These are phyloP conservation scores for Paraurostyla sp. DNA, from an alignment of 73 alveolate genomes.

Conservation along the genomic window DNA sequence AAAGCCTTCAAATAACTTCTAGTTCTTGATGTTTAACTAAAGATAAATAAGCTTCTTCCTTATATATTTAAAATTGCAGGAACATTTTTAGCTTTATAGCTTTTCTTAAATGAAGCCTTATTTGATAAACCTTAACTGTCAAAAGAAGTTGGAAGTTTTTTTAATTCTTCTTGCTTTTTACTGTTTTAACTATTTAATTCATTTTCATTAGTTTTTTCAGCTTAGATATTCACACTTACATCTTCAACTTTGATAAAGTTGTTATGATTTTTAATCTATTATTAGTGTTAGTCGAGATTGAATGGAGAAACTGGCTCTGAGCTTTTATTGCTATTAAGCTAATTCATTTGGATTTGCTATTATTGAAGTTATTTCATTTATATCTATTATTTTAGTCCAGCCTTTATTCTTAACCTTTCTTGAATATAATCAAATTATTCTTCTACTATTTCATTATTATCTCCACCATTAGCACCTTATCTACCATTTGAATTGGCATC, in stretches of 20 bases:
- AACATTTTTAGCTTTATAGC: neutral
- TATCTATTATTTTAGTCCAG: neutral
- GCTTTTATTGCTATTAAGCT: too few species aligned
- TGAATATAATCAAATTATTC: constrained; percentile 53
- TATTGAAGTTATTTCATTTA: neutral
- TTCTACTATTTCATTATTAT: neutral
- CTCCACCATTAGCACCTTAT: neutral
- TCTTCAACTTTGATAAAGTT: neutral
- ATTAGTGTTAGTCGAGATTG: too few species aligned
- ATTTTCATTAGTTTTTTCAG: neutral
- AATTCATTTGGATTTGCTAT: too few species aligned
- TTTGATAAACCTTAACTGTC: too few species aligned
- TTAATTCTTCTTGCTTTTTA: neutral
- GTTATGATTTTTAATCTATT: too few species aligned
- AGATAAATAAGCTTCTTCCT: constrained; percentile 63
- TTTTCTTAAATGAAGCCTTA: neutral
- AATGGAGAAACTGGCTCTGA: too few species aligned
- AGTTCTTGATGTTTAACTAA: constrained; percentile 18
- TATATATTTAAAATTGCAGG: neutral
- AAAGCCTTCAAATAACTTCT: constrained; percentile 29
- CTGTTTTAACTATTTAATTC: neutral
- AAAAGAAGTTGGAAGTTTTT: neutral
- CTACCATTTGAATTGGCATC: too few species aligned
- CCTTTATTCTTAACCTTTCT: constrained; percentile 40
- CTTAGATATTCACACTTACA: neutral